Base-by-base conservation (phyloP, 75 land plant species). In the Sequoia sempervirens region DNA sequence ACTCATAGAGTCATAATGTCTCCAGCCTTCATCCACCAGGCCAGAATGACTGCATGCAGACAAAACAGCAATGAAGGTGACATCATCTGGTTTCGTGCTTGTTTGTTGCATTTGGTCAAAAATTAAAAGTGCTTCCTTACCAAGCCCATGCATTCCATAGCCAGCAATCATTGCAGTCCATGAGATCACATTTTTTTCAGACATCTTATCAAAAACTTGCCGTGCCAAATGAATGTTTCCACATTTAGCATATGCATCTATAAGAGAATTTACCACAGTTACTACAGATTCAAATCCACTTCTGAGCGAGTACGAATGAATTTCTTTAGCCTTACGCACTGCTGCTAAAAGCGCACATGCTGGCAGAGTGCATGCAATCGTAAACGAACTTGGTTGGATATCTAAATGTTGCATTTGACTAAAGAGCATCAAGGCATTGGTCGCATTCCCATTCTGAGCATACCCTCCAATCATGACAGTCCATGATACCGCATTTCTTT, bases 31-130 rank as follows among this genome's bases (percentile, higher is more conserved):
- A 18, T 89, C 84, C 28, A 89, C 83, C 2, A 91, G 78, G 18
- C 92, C 92, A 15, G 87, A 76, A 50, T 89, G 88, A 78, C 88
- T 83, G 56, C 92, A 90, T 18, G 86, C 88, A 46, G 85, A 81
- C 30, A 90, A 75, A 32, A 90, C 36, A 75, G 78, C 73, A 53
- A 84, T 54, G 52, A 88, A 90, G 28, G 92, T 86, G 40, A 83
- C 81, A 28, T 79, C 52, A 41, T 87, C 82, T 58, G 90, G 81
- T 12, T 47, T 38, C 11, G 80, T 80, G 10, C 80, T 83, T 76
- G 68, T n/a, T 15, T 73, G 43, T 53, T 56, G 64, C 91, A 89
- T 87, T 46, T 81, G 54, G 1, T 68, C 26, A 70, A 87, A 87
- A 52, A 74, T 37, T 76, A 53, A 17, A 12, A 89, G 78, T 47